phyloP scores from a whole-genome alignment of 345 rosid species.

The Populus simonii region DNA sequence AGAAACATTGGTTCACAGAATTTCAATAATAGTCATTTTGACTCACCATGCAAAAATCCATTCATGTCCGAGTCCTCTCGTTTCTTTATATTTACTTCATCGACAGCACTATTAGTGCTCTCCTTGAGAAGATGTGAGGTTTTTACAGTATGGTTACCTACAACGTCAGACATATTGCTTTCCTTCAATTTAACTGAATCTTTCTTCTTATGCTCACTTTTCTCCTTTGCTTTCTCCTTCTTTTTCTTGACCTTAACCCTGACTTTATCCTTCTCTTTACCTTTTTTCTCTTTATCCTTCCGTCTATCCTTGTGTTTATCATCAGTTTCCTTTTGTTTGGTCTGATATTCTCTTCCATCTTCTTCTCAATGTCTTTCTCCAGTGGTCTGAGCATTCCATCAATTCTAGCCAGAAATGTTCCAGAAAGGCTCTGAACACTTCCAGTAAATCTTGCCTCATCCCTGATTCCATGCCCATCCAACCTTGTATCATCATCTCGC shows the following conservation, averaged over 20 bases:
- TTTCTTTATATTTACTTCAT: conserved; percentile 21
- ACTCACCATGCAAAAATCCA: conserved; percentile 36
- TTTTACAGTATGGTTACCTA: background rate
- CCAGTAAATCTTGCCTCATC: conserved; percentile 23
- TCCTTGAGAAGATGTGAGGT: conserved; percentile 17
- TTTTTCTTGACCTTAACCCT: conserved; percentile 38
- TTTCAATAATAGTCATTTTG: conserved; percentile 3
- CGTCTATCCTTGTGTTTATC: conserved; percentile 31
- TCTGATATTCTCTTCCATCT: conserved; percentile 36
- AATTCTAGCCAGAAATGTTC: conserved; percentile 35
- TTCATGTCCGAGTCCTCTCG: conserved; percentile 24
- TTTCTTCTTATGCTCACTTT: conserved; percentile 26
- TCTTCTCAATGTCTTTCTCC: conserved; percentile 39
- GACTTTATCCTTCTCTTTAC: conserved; percentile 34
- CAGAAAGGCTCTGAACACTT: conserved; percentile 23
- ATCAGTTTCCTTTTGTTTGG: conserved; percentile 30
- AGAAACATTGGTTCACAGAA: background rate
- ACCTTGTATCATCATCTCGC: conserved; percentile 31
- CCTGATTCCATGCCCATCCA: conserved; percentile 26
- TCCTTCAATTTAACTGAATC: conserved; percentile 37
- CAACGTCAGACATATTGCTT: background rate
- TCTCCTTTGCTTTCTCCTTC: conserved; percentile 42
- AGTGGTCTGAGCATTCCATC: conserved; percentile 29
- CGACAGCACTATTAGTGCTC: conserved; percentile 9
- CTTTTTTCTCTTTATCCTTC: conserved; percentile 28